Percentiles rank a stretch among this genome's conserved stretches.
Evolutionary conservation across 371 early-diverging fungal species (phyloP).

Genomic region (Nematocida displodere): DNA sequence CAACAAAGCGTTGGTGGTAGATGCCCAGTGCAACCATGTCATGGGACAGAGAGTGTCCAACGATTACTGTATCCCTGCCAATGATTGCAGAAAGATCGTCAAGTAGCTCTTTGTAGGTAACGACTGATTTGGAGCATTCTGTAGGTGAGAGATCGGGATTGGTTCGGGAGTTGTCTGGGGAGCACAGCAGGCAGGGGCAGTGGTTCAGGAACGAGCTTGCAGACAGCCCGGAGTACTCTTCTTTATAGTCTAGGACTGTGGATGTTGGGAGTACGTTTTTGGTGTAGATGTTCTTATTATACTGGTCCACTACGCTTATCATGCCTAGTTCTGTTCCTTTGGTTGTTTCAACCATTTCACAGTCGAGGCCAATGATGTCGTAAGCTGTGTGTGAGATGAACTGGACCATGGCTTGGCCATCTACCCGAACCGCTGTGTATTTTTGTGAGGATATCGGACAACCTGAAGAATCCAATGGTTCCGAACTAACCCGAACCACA

Average conservation of each 20-base stretch:
- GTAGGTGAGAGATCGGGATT: neutral
- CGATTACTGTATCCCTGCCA: constrained; percentile 59
- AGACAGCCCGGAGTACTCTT: constrained; percentile 60
- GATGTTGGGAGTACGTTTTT: constrained; percentile 57
- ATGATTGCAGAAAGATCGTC: constrained; percentile 53
- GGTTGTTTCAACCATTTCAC: constrained; percentile 63
- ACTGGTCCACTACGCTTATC: constrained; percentile 54
- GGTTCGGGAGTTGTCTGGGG: neutral
- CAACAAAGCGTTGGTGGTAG: constrained; percentile 60
- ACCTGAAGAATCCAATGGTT: no score
- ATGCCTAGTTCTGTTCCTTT: constrained; percentile 58
- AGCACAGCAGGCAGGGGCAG: constrained; percentile 6
- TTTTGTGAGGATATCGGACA: no score
- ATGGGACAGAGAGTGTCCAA: constrained; percentile 65
- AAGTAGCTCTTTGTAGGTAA: constrained; percentile 37
- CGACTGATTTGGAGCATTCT: constrained; percentile 3
- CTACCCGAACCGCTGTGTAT: constrained; percentile 3
- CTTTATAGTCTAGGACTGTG: constrained; percentile 58
- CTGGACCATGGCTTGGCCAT: neutral
- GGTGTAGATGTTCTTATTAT: constrained; percentile 57
- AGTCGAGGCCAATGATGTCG: constrained; percentile 59
- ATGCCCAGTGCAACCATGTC: constrained; percentile 59
- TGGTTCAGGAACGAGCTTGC: constrained; percentile 13
- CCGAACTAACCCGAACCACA: neutral
- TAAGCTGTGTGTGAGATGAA: constrained; percentile 10